Evolutionary conservation across 306 rosid species (phyloP).

Genomic region (Fragaria nilgerrensis): DNA sequence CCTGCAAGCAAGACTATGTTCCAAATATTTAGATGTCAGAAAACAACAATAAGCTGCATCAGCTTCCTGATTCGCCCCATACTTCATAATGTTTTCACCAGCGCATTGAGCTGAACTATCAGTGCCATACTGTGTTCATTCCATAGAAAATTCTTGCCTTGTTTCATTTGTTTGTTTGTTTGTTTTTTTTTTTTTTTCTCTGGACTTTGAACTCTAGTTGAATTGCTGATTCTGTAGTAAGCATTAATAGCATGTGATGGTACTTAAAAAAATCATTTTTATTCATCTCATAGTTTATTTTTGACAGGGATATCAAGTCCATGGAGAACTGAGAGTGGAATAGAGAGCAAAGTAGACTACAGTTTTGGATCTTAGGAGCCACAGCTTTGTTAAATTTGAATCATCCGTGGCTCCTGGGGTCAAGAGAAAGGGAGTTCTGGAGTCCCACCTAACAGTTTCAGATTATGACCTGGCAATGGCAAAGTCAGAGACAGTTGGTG

Average conservation of each 20-base stretch:
- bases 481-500: conserved; percentile 52
- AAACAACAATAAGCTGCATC: neutral
- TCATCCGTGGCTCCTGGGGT: conserved; percentile 69
- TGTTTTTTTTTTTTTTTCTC: neutral
- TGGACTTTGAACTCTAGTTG: conserved; percentile 8
- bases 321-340: conserved; percentile 26
- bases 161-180: neutral
- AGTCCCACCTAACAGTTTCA: conserved; percentile 45
- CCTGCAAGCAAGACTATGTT: conserved; percentile 16
- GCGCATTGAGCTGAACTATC: conserved; percentile 2
- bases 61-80: neutral
- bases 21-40: neutral
- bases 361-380: conserved; percentile 21
- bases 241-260: neutral
- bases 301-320: conserved; percentile 32
- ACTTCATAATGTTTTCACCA: neutral
- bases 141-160: neutral
- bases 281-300: neutral
- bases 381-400: conserved; percentile 32
- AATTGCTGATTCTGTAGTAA: neutral
- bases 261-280: conserved; percentile 17
- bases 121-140: conserved; percentile 7
- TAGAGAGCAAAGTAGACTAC: conserved; percentile 22
- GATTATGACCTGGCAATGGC: conserved; percentile 55
- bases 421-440: conserved; percentile 63